phyloP scores from a whole-genome alignment of 805 yeast species.

The Yamadazyma olivae region DNA sequence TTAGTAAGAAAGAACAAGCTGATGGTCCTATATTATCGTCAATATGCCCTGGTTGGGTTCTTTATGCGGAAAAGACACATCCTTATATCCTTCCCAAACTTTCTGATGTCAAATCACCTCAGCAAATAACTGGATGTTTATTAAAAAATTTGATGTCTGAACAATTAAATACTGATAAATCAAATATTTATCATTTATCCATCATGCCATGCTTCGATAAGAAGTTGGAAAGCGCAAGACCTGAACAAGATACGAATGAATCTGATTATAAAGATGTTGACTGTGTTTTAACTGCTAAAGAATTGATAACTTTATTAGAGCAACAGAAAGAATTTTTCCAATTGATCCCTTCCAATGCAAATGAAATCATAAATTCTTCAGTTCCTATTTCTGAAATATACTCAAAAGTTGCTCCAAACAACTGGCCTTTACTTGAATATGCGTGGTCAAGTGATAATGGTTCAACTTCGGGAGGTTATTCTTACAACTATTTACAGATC shows the following conservation, averaged over 20 bases:
- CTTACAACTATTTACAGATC: constrained; percentile 58
- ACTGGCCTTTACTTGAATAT: constrained; percentile 58
- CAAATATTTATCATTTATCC: constrained; percentile 70
- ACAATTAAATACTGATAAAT: constrained; percentile 25
- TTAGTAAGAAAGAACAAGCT: constrained; percentile 37
- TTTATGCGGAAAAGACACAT: constrained; percentile 94
- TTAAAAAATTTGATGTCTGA: constrained; percentile 51
- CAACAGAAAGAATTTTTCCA: constrained; percentile 45
- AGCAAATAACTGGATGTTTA: constrained; percentile 84
- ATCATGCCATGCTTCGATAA: constrained; percentile 98
- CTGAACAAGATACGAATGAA: constrained; percentile 47
- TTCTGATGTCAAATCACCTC: constrained; percentile 82
- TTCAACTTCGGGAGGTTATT: constrained; percentile 87
- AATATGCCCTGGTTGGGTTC: constrained; percentile 94
- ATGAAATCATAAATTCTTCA: constrained; percentile 8
- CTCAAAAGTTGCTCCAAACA: constrained; percentile 44
- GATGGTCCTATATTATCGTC: constrained; percentile 60
- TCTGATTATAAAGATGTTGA: constrained; percentile 61
- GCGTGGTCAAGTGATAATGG: constrained; percentile 79
- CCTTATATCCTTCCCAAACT: constrained; percentile 73
- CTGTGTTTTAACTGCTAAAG: constrained; percentile 91
- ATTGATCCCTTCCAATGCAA: constrained; percentile 17
- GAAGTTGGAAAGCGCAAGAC: constrained; percentile 89
- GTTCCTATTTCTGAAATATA: constrained; percentile 19
- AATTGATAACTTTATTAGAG: constrained; percentile 68